phyloP scores from a whole-genome alignment of 768 basidiomycete species.

The Mycena filopes region DNA sequence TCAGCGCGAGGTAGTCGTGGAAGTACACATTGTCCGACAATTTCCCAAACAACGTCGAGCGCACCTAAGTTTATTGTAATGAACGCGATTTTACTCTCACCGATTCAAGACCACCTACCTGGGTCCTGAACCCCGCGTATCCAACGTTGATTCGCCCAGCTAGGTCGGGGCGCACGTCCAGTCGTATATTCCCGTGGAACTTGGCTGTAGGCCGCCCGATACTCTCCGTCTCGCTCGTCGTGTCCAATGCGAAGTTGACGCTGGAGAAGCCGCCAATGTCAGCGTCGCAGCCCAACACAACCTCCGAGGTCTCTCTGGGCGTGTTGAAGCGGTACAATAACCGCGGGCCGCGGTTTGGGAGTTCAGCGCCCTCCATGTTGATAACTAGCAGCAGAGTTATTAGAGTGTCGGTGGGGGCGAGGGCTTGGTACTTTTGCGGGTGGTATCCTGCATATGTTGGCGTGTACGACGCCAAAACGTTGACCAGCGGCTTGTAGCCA shows the following conservation, averaged over 20 bases:
- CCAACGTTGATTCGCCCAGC: slow-evolving; percentile 81
- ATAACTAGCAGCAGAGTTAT: slow-evolving; percentile 58
- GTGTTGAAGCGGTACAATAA: slow-evolving; percentile 75
- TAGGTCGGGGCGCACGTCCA: slow-evolving; percentile 73
- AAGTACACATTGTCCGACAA: slow-evolving; percentile 84
- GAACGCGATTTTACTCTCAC: neutral
- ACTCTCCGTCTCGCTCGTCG: slow-evolving; percentile 54
- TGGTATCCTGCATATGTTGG: slow-evolving; percentile 16
- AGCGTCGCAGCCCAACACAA: slow-evolving; percentile 84
- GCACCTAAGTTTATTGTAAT: slow-evolving; percentile 57
- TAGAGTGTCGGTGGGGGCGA: slow-evolving; percentile 2
- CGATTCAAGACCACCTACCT: slow-evolving; percentile 55
- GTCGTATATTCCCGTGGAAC: slow-evolving; percentile 85
- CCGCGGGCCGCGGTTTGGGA: slow-evolving; percentile 67
- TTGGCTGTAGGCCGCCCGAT: slow-evolving; percentile 65
- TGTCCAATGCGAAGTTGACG: slow-evolving; percentile 78
- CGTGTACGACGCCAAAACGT: slow-evolving; percentile 31
- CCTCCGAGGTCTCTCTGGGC: slow-evolving; percentile 64
- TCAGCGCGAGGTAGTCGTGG: slow-evolving; percentile 84
- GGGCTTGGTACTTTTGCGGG: slow-evolving; percentile 17
- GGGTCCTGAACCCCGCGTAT: slow-evolving; percentile 92
- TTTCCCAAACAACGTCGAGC: slow-evolving; percentile 90
- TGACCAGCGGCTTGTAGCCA: slow-evolving; percentile 29
- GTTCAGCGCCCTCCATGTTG: slow-evolving; percentile 81
- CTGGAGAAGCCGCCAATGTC: slow-evolving; percentile 90